Conservation (phyloP, 139 green algal genomes). For the Edaphochlamys debaryana region DNA sequence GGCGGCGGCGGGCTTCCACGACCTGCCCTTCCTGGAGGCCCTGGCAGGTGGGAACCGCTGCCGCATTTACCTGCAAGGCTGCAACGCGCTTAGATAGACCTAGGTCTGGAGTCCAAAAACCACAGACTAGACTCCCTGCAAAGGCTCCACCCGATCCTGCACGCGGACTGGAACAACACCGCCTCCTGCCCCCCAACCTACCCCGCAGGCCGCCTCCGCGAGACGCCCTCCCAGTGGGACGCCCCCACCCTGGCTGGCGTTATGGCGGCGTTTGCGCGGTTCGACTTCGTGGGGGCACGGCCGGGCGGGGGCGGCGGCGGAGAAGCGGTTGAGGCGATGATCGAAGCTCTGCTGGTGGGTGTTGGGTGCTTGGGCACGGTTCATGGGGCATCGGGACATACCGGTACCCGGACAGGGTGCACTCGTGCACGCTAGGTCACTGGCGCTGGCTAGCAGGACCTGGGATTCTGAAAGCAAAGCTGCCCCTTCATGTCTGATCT, state of each 20-base stretch:
- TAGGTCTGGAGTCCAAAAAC: not conserved
- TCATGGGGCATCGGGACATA: not conserved
- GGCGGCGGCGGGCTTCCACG: conserved; percentile 10
- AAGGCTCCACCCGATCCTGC: no score
- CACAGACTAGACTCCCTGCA: not conserved
- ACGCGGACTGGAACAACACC: no score
- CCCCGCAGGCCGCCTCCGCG: conserved; percentile 13
- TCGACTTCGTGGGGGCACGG: conserved; percentile 4
- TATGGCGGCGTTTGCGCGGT: conserved; percentile 29
- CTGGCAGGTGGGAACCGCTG: conserved; percentile 16
- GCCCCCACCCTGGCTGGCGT: conserved; percentile 20
- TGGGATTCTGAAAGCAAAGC: no score
- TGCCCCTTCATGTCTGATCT: no score
- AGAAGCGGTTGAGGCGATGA: not conserved
- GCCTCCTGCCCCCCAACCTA: not conserved
- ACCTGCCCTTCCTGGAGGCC: conserved; percentile 36
- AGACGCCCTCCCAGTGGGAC: conserved; percentile 15
- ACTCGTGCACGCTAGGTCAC: no score
- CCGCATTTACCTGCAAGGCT: no score
- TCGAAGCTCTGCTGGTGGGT: conserved; percentile 33
- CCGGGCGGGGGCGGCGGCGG: no score
- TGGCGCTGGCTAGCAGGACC: no score
- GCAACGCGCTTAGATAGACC: not conserved
- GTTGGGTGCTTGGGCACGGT: not conserved
- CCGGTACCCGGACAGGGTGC: no score